Percentiles rank a stretch among this genome's conserved stretches.
These are phyloP conservation scores for Alternaria metachromatica DNA, from an alignment of 2,329 filamentous ascomycete genomes.

Conservation along the genomic window DNA sequence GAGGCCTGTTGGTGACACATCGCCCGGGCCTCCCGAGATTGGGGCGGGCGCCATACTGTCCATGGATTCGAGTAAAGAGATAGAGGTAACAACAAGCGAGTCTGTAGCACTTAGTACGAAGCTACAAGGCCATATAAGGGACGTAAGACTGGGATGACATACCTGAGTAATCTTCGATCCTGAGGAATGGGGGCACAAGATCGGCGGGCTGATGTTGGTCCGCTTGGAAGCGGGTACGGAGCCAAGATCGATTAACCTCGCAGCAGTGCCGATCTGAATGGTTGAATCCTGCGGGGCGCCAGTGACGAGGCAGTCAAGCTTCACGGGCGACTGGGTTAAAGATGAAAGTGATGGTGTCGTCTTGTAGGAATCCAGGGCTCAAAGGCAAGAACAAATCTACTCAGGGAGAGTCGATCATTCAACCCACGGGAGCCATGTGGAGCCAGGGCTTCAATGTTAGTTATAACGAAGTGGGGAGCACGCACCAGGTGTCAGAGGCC, in stretches of 20 bases:
- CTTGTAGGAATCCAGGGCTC: slow-evolving; percentile 22
- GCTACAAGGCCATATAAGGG: neutral
- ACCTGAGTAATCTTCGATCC: slow-evolving; percentile 6
- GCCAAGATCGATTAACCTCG: slow-evolving; percentile 36
- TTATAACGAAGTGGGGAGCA: slow-evolving; percentile 39
- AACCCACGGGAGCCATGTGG: slow-evolving; percentile 36
- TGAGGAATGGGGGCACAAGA: slow-evolving; percentile 15
- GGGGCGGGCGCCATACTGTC: slow-evolving; percentile 26
- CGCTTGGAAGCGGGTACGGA: slow-evolving; percentile 28
- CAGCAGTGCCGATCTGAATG: slow-evolving; percentile 36
- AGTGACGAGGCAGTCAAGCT: slow-evolving; percentile 14
- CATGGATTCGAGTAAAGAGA: slow-evolving; percentile 22
- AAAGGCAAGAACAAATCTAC: slow-evolving; percentile 15
- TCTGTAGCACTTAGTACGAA: slow-evolving; percentile 6
- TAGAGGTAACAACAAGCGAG: slow-evolving; percentile 1
- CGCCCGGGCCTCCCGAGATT: slow-evolving; percentile 30
- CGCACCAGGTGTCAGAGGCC: slow-evolving; percentile 43
- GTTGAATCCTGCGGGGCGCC: slow-evolving; percentile 23
- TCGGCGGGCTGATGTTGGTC: slow-evolving; percentile 29
- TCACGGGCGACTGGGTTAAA: slow-evolving; percentile 1
- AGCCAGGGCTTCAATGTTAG: slow-evolving; percentile 33
- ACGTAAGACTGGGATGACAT: neutral
- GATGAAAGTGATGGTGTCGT: slow-evolving; percentile 17
- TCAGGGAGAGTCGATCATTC: slow-evolving; percentile 21
- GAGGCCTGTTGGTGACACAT: slow-evolving; percentile 36